Evolutionary conservation across 139 green algal genomes (phyloP), one percentile per base, ranked within the genome.

Genomic region (Tetradesmus lagerheimii): DNA sequence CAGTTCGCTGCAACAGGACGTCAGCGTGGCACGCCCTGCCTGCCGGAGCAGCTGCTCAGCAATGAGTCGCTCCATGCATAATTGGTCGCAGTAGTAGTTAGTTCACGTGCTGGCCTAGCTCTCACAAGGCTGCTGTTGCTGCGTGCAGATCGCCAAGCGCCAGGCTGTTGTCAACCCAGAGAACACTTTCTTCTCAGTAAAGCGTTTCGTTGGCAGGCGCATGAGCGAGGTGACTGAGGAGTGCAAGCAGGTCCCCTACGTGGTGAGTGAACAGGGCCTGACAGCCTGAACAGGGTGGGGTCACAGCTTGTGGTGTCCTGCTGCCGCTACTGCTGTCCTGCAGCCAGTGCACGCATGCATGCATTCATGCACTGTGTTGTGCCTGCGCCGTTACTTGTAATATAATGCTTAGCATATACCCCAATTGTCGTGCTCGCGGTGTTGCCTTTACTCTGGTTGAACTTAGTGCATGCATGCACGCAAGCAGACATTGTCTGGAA

Each of bases 161-260:
- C 98, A 99, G 94, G 98, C 94, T 4, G 98, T 99, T 67, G 98
- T 99, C 9, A 99, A 99, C 95, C 98, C 98, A 1, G 97, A 99
- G 92, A 99, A 99, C 95, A 99, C 98, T 41, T 99, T 99, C 93
- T 99, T 98, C 94, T 98, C 96, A 38, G 98, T 99, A 14, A 99
- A 99, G 96, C 96, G 98, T 41, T 99, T 99, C 91, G 99, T 99
- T 57, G 98, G 98, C 35, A 95, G 97, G 85, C 97, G 97, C 91
- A 97, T 98, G 94, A 82, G 88, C 27, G 98, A 99, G 95, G 96
- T 99, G 29, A 91, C 93, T 25, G 94, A 97, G 34, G 98, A 99
- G 96, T 94, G 92, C 76, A 99, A 97, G 91, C 96, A 99, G 94
- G 94, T 99, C 18, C 97, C 98, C 12, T 99, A 99, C 94, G 90